Conservation (phyloP, 768 basidiomycete species). For the Panaeolus cyanescens region DNA sequence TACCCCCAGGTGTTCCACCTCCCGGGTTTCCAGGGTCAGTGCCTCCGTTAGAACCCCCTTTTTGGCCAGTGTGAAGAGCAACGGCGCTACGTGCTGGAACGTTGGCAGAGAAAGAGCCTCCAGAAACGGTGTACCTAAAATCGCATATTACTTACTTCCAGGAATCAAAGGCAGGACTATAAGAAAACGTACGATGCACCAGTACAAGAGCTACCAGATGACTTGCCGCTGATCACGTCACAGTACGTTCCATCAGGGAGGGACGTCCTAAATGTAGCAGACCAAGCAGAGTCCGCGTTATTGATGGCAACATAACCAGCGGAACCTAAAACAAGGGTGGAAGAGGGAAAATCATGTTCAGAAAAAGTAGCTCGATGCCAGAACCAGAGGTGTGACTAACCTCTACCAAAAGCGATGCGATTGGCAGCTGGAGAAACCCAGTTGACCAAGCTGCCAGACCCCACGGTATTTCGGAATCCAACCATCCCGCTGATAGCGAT, state of each 20-base stretch:
- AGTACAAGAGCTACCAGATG: conserved; percentile 43
- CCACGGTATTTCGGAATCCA: conserved; percentile 63
- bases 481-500: conserved; percentile 60
- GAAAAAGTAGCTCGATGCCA: neutral
- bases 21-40: conserved; percentile 12
- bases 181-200: conserved; percentile 45
- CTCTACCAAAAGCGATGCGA: conserved; percentile 70
- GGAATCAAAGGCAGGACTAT: neutral
- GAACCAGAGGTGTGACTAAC: conserved; percentile 29
- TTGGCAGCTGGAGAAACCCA: conserved; percentile 60
- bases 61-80: conserved; percentile 54
- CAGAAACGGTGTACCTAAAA: conserved; percentile 40
- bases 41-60: conserved; percentile 27
- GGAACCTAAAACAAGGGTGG: conserved; percentile 35
- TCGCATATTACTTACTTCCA: too few relatives aligned
- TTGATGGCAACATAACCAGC: conserved; percentile 69
- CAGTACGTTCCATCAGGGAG: conserved; percentile 63
- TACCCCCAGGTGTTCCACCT: too few relatives aligned
- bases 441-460: conserved; percentile 47
- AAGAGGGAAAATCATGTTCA: neutral
- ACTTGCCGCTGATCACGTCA: conserved; percentile 58
- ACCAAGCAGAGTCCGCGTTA: conserved; percentile 61
- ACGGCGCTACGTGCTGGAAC: conserved; percentile 54
- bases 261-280: conserved; percentile 54
- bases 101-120: conserved; percentile 50